Evolutionary conservation across 2,329 filamentous ascomycete genomes (phyloP), one percentile per base, ranked within the genome.

Genomic region (Fusarium setosum): DNA sequence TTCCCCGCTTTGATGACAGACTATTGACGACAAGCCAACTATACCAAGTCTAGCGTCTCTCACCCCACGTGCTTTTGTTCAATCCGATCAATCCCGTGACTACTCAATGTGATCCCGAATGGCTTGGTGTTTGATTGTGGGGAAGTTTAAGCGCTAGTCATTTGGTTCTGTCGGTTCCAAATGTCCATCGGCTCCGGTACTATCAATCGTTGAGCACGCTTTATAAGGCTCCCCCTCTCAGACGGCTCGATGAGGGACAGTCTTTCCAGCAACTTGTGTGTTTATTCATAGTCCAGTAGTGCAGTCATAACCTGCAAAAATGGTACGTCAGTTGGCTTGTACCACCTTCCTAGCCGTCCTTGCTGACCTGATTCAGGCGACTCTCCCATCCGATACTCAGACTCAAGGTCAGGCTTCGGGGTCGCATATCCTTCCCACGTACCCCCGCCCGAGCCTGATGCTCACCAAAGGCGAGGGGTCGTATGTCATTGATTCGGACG

Each of bases 341-440:
- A 15, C 17, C 11, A 23, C 10, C 2, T 12, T 23, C 17, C 35
- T 20, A 7, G 35, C 2, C 42, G 11, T 12, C 12, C 18, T 31
- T n/a, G 10, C 50, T 53, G 11, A 53, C 20, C 11, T 20, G 1
- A 5, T 11, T 9, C 18, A 53, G 50, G 50, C 50, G 9, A 42
- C 50, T 35, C 38, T 42, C 4, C 37, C 50, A 44, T 20, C 20
- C 20, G 26, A 53, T 31, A 17, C 38, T 18, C 50, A 53, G 31
- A 21, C 40, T 20, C 50, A 23, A 34, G 20, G 29, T 21, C 13
- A 47, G 9, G 24, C 20, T 34, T 47, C 44, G 7, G 44, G 44
- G 26, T 53, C 50, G 11, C 32, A 42, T 11, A 53, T 53, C 2
- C 50, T 53, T 34, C 50, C 50, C 12, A 53, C 50, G 23, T 55